A percentile compares a stretch with the other conserved stretches of the same genome.
phyloP scores from a whole-genome alignment of 1,139 yeast genomes.

The Blastobotrys persicus region DNA sequence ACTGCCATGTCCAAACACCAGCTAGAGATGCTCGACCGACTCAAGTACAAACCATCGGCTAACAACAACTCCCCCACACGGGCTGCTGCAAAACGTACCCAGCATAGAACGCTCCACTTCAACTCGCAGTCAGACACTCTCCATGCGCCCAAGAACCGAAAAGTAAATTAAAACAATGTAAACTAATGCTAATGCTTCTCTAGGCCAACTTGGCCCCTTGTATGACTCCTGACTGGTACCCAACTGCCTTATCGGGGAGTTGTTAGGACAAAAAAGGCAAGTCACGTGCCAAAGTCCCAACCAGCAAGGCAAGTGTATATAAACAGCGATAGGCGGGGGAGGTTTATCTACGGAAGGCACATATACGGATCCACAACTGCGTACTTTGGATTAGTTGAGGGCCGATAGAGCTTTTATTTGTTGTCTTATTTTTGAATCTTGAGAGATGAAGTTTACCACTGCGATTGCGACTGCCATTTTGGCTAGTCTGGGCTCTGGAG shows the following conservation, averaged over 20 bases:
- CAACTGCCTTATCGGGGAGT: neutral
- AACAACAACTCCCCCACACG: neutral
- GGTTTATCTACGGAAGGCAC: neutral
- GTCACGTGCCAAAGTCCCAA: neutral
- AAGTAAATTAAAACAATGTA: slow-evolving; percentile 1
- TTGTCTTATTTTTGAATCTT: neutral
- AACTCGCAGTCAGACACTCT: slow-evolving; percentile 3
- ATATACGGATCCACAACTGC: neutral
- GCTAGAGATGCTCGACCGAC: neutral
- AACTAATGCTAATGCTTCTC: too few relatives aligned
- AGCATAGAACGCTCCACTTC: slow-evolving; percentile 6
- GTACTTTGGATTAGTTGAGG: neutral
- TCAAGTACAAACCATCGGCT: neutral
- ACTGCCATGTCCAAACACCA: slow-evolving; percentile 3
- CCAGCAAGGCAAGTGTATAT: neutral
- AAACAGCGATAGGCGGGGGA: neutral
- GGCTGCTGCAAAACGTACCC: slow-evolving; percentile 2
- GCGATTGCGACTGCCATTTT: slow-evolving; percentile 55
- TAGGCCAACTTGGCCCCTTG: too few relatives aligned
- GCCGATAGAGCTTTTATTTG: neutral
- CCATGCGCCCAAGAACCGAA: neutral
- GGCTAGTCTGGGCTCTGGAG: slow-evolving; percentile 49
- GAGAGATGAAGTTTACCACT: slow-evolving; percentile 25
- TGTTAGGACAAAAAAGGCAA: neutral
- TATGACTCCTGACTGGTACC: too few relatives aligned